phyloP scores from a whole-genome alignment of 352 stramenopile species.

The Globisporangium okanoganense region DNA sequence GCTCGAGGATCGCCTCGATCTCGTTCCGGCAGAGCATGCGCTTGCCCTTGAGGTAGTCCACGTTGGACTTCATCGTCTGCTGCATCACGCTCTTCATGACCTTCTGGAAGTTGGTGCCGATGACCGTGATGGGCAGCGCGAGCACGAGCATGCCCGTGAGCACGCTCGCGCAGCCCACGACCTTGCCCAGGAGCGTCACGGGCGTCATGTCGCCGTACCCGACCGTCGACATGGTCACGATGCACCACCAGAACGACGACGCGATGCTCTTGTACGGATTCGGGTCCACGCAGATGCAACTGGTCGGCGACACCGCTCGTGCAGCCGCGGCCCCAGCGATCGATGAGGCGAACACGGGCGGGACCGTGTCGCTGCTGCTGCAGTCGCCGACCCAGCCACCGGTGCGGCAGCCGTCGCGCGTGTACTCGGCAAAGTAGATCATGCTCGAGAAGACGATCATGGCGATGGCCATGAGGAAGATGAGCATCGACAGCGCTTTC shows the following conservation, averaged over 20 bases:
- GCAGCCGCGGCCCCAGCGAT: slow-evolving; percentile 26
- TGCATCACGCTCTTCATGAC: slow-evolving; percentile 81
- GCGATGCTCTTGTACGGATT: slow-evolving; percentile 83
- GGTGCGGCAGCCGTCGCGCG: slow-evolving; percentile 49
- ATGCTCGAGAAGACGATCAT: slow-evolving; percentile 84
- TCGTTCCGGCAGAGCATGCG: slow-evolving; percentile 68
- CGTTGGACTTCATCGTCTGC: slow-evolving; percentile 74
- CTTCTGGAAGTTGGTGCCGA: slow-evolving; percentile 85
- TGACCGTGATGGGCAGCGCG: slow-evolving; percentile 88
- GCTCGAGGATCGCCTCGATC: slow-evolving; percentile 65
- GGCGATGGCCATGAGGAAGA: slow-evolving; percentile 84
- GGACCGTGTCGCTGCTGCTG: background rate
- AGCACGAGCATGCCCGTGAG: slow-evolving; percentile 85
- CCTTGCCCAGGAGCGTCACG: slow-evolving; percentile 62
- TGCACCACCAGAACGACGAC: slow-evolving; percentile 85
- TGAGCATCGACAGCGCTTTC: slow-evolving; percentile 81
- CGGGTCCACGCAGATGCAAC: slow-evolving; percentile 62
- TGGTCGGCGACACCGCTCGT: slow-evolving; percentile 5
- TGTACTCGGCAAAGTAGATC: slow-evolving; percentile 84
- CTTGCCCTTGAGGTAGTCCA: slow-evolving; percentile 73
- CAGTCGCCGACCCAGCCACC: slow-evolving; percentile 61
- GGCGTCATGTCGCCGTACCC: slow-evolving; percentile 87
- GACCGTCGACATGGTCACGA: slow-evolving; percentile 91
- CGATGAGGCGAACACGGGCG: slow-evolving; percentile 12
- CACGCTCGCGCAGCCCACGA: slow-evolving; percentile 68